Conservation (phyloP, 2,329 filamentous ascomycete species). For the Aspergillus arachidicola region DNA sequence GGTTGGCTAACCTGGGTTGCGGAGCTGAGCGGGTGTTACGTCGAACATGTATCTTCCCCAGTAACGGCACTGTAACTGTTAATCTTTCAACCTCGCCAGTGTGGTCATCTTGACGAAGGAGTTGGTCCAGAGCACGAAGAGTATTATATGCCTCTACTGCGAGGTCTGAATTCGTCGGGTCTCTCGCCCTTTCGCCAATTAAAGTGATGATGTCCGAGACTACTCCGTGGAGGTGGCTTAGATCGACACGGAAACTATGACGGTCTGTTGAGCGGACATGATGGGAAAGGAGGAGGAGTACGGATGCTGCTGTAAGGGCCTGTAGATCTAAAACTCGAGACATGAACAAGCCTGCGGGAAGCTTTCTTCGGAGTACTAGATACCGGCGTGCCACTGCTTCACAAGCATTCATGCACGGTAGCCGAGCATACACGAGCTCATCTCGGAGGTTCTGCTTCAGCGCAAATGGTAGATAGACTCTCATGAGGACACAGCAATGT, state of each 20-base stretch:
- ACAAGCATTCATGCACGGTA: constrained; percentile 23
- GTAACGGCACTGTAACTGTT: constrained; percentile 19
- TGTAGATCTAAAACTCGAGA: constrained; percentile 20
- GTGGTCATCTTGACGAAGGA: constrained; percentile 15
- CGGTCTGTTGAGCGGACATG: constrained; percentile 8
- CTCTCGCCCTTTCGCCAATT: constrained; percentile 12
- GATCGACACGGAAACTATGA: constrained; percentile 13
- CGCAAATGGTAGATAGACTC: constrained; percentile 17
- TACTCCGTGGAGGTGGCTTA: constrained; percentile 7
- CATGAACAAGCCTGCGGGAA: constrained; percentile 18
- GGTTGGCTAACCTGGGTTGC: background rate
- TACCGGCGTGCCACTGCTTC: constrained; percentile 16
- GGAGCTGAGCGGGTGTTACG: constrained; percentile 10
- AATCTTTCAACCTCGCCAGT: constrained; percentile 5
- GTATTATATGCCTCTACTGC: constrained; percentile 12
- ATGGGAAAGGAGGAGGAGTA: constrained; percentile 18
- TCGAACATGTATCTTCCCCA: constrained; percentile 22
- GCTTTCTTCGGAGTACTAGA: constrained; percentile 13
- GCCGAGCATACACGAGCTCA: constrained; percentile 17
- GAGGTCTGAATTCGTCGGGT: constrained; percentile 10
- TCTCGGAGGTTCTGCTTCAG: constrained; percentile 15
- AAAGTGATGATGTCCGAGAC: constrained; percentile 13
- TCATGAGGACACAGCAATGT: constrained; percentile 20
- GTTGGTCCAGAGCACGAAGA: constrained; percentile 12
- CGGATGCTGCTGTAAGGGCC: constrained; percentile 18